These are phyloP conservation scores for Crithidia bombi DNA, from an alignment of 208 protist species.

Conservation along the genomic window DNA sequence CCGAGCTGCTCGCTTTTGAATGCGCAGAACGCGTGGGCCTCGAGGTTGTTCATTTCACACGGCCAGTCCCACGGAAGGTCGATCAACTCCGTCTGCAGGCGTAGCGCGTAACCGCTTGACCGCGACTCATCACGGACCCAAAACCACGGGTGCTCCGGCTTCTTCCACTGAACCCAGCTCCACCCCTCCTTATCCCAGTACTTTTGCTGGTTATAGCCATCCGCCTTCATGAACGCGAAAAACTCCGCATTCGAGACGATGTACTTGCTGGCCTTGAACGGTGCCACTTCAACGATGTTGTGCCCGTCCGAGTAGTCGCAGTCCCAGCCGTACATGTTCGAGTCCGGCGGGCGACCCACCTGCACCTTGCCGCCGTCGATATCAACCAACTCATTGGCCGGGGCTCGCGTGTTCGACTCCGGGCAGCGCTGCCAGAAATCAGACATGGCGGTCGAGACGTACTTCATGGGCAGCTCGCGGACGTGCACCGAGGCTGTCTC, in stretches of 20 bases:
- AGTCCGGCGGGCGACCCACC: slow-evolving; percentile 75
- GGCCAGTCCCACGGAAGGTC: slow-evolving; percentile 96
- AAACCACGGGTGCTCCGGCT: slow-evolving; percentile 92
- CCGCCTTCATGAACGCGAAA: slow-evolving; percentile 91
- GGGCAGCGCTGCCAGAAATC: slow-evolving; percentile 81
- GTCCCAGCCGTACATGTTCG: slow-evolving; percentile 95
- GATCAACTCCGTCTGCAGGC: slow-evolving; percentile 91
- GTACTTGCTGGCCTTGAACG: slow-evolving; percentile 94
- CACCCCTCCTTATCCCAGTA: slow-evolving; percentile 98
- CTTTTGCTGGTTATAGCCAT: slow-evolving; percentile 88
- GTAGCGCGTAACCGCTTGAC: slow-evolving; percentile 83
- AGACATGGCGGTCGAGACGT: slow-evolving; percentile 60
- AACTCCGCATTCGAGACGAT: slow-evolving; percentile 96
- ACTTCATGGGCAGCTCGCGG: slow-evolving; percentile 92
- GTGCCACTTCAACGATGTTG: slow-evolving; percentile 76
- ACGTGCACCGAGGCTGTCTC: slow-evolving; percentile 97
- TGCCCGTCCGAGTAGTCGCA: slow-evolving; percentile 93
- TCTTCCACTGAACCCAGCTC: slow-evolving; percentile 94
- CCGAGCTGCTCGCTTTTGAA: slow-evolving; percentile 90
- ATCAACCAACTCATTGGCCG: slow-evolving; percentile 80
- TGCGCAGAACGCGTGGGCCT: slow-evolving; percentile 95
- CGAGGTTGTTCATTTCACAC: slow-evolving; percentile 95
- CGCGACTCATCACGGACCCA: slow-evolving; percentile 88
- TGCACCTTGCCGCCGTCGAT: slow-evolving; percentile 74
- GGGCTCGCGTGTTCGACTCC: slow-evolving; percentile 48